Evolutionary conservation across 1,139 yeast species (phyloP).

Genomic region (Magnusiomyces ingens): DNA sequence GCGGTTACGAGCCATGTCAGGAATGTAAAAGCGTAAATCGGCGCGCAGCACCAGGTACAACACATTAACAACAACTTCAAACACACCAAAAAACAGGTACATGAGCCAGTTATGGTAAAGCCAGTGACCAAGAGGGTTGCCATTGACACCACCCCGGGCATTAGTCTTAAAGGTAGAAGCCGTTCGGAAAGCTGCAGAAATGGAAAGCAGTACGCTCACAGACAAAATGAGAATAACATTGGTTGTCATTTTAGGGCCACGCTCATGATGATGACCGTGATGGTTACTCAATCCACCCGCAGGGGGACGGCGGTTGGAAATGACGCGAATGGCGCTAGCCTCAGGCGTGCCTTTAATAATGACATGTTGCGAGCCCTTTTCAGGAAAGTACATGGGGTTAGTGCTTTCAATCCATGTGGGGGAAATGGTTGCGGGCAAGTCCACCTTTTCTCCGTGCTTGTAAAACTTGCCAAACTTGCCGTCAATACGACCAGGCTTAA

Average conservation of each 20-base stretch:
- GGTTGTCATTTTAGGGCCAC: slow-evolving; percentile 42
- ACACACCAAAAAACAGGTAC: slow-evolving; percentile 62
- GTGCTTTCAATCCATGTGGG: slow-evolving; percentile 77
- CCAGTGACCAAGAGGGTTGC: slow-evolving; percentile 35
- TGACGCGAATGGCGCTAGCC: slow-evolving; percentile 40
- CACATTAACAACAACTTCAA: slow-evolving; percentile 52
- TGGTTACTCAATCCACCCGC: slow-evolving; percentile 33
- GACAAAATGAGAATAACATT: slow-evolving; percentile 41
- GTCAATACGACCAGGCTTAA: slow-evolving; percentile 52
- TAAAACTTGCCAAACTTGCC: slow-evolving; percentile 38
- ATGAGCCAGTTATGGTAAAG: slow-evolving; percentile 49
- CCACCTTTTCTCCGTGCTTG: slow-evolving; percentile 16
- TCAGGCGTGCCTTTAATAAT: slow-evolving; percentile 42
- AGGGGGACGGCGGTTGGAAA: slow-evolving; percentile 37
- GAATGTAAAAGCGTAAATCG: slow-evolving; percentile 73
- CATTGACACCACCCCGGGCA: slow-evolving; percentile 26
- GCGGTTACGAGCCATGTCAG: slow-evolving; percentile 39
- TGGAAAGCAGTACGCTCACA: slow-evolving; percentile 48
- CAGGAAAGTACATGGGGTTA: slow-evolving; percentile 38
- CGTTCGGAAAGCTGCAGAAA: slow-evolving; percentile 53
- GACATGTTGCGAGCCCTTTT: slow-evolving; percentile 23
- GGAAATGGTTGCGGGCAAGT: slow-evolving; percentile 47
- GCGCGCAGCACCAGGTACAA: slow-evolving; percentile 56
- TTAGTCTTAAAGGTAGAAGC: slow-evolving; percentile 44
- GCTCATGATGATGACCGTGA: slow-evolving; percentile 30